Conservation (phyloP, 2,329 filamentous ascomycete genomes). For the Sphaerulina vaccinii region DNA sequence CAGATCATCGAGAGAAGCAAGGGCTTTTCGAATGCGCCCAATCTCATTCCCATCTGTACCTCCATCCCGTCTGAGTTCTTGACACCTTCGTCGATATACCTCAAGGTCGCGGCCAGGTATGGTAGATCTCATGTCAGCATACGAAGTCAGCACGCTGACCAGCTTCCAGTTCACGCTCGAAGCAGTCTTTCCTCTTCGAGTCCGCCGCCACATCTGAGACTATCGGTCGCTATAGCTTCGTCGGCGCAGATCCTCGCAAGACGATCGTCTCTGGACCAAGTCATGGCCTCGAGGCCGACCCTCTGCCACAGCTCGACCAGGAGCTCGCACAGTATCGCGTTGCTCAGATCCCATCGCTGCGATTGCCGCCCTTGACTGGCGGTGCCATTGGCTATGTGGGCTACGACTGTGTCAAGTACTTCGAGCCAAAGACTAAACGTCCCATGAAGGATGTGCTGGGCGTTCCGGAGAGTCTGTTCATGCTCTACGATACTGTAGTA, state of each 20-base stretch:
- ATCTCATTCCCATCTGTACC: slow-evolving; percentile 77
- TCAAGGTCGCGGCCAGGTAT: slow-evolving; percentile 79
- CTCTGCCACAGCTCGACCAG: slow-evolving; percentile 75
- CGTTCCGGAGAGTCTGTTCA: slow-evolving; percentile 92
- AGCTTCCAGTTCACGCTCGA: slow-evolving; percentile 56
- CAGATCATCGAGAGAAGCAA: slow-evolving; percentile 55
- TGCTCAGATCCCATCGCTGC: slow-evolving; percentile 76
- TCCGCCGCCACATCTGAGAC: slow-evolving; percentile 88
- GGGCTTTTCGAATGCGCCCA: slow-evolving; percentile 60
- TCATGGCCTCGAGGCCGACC: slow-evolving; percentile 80
- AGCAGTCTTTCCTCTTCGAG: slow-evolving; percentile 92
- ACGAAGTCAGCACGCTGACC: background rate
- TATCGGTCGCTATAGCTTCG: slow-evolving; percentile 92
- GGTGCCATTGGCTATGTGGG: slow-evolving; percentile 95
- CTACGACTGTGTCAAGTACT: slow-evolving; percentile 96
- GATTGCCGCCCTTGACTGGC: slow-evolving; percentile 81
- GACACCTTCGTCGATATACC: slow-evolving; percentile 90
- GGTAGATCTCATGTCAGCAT: slow-evolving; percentile 32
- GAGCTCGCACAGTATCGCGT: slow-evolving; percentile 79
- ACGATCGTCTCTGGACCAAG: slow-evolving; percentile 84
- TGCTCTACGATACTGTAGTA: slow-evolving; percentile 92
- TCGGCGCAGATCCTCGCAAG: slow-evolving; percentile 76
- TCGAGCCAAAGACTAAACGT: slow-evolving; percentile 93
- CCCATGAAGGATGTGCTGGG: slow-evolving; percentile 78
- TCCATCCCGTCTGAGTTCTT: slow-evolving; percentile 89